Evolutionary conservation across 176 grass and related monocot species (phyloP).

Genomic region (Musa schizocarpa): DNA sequence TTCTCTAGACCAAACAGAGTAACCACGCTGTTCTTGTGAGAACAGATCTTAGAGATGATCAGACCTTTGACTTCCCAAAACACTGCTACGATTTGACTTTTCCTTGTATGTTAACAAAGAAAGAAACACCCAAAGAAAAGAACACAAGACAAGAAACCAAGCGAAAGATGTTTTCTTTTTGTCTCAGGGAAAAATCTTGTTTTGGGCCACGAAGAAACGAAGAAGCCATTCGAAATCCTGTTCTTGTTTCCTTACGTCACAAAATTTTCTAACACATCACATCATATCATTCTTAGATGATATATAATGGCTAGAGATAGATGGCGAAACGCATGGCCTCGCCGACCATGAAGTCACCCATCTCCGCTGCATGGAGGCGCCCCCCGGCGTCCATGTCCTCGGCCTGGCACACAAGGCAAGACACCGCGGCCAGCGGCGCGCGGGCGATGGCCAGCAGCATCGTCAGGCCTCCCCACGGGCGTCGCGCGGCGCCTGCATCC

Average conservation of each 20-base stretch:
- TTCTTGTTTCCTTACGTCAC: background rate
- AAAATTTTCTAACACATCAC: constrained; percentile 8
- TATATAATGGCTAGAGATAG: constrained; percentile 34
- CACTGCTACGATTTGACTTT: background rate
- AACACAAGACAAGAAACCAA: background rate
- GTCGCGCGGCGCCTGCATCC: background rate
- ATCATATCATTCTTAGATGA: background rate
- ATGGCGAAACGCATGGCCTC: constrained; percentile 79
- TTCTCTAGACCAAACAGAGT: no score
- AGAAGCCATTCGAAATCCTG: background rate
- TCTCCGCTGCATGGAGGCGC: constrained; percentile 46
- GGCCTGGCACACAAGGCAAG: constrained; percentile 25
- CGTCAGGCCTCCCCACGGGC: constrained; percentile 23
- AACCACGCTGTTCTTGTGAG: no score
- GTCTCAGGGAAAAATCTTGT: constrained; percentile 1
- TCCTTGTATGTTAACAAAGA: background rate
- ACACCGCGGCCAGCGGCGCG: constrained; percentile 34
- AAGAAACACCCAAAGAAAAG: background rate
- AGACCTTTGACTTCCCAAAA: background rate
- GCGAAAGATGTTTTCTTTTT: no score
- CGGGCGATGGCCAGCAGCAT: constrained; percentile 40
- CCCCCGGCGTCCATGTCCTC: constrained; percentile 34
- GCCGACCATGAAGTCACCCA: constrained; percentile 59
- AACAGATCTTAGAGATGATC: background rate
- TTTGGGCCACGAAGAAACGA: background rate